These are phyloP conservation scores for Nannizziopsis arthrosporioides DNA, from an alignment of 2,329 filamentous ascomycete genomes.

Conservation along the genomic window DNA sequence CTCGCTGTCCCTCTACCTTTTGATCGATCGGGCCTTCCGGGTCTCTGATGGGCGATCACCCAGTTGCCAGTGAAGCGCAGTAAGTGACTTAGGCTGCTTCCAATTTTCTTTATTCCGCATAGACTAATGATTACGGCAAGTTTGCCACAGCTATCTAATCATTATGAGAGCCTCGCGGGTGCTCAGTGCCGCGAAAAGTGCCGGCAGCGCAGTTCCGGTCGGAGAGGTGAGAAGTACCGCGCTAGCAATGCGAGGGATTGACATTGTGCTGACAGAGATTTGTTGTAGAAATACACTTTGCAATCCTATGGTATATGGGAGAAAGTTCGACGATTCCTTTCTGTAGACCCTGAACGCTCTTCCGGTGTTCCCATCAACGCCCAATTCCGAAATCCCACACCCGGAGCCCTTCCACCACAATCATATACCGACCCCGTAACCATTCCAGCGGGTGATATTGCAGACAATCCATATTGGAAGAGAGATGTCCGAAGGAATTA, in stretches of 20 bases:
- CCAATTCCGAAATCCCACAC: slow-evolving; percentile 78
- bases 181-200: slow-evolving; percentile 30
- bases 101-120: neutral
- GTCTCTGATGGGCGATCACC: too few relatives aligned
- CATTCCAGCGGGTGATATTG: slow-evolving; percentile 70
- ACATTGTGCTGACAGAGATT: neutral
- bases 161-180: slow-evolving; percentile 20
- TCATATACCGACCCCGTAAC: slow-evolving; percentile 74
- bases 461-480: slow-evolving; percentile 94
- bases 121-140: too few relatives aligned
- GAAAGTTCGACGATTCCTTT: slow-evolving; percentile 60
- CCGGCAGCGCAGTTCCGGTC: slow-evolving; percentile 28
- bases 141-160: neutral
- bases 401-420: slow-evolving; percentile 57
- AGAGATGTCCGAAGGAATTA: slow-evolving; percentile 77
- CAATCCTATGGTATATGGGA: slow-evolving; percentile 87
- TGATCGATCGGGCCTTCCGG: too few relatives aligned
- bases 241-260: neutral
- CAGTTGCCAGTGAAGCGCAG: too few relatives aligned
- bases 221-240: slow-evolving; percentile 23
- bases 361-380: slow-evolving; percentile 88
- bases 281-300: slow-evolving; percentile 78
- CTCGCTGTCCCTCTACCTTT: too few relatives aligned
- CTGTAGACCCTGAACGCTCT: slow-evolving; percentile 78
- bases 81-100: too few relatives aligned